Percentiles rank a stretch among this genome's conserved stretches.
Conservation (phyloP, 2,329 filamentous ascomycete genomes). For the Aspergillus melleus region DNA sequence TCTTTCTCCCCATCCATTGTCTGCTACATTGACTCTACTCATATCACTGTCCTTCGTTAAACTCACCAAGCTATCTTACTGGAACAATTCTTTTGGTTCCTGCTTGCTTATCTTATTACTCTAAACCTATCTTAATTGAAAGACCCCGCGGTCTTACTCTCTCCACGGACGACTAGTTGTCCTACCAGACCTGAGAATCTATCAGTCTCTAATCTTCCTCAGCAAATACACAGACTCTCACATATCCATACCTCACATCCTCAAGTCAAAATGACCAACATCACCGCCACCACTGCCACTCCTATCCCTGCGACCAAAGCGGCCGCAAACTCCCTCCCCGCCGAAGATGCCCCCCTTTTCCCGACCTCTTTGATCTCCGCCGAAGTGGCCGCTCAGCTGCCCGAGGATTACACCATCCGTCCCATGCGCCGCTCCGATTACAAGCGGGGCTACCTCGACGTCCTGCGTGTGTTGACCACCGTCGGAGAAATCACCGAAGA, state of each 20-base stretch:
- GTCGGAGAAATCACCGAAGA: slow-evolving; percentile 81
- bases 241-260: background rate
- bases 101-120: background rate
- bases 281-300: slow-evolving; percentile 16
- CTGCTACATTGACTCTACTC: background rate
- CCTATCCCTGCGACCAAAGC: slow-evolving; percentile 9
- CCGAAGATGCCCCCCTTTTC: slow-evolving; percentile 67
- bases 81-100: background rate
- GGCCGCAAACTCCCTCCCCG: slow-evolving; percentile 20
- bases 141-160: background rate
- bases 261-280: slow-evolving; percentile 19
- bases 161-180: background rate
- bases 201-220: background rate
- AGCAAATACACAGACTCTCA: background rate
- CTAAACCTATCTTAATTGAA: background rate
- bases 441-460: slow-evolving; percentile 80
- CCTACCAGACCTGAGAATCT: background rate
- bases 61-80: background rate
- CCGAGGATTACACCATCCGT: slow-evolving; percentile 78
- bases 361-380: slow-evolving; percentile 73
- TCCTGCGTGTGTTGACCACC: slow-evolving; percentile 85
- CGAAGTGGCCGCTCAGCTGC: slow-evolving; percentile 69
- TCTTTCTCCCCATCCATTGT: background rate
- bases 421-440: slow-evolving; percentile 78
- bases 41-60: background rate